Evolutionary conservation across 1,284 basidiomycete genomes (phyloP).

Genomic region (Cystobasidium slooffiae): DNA sequence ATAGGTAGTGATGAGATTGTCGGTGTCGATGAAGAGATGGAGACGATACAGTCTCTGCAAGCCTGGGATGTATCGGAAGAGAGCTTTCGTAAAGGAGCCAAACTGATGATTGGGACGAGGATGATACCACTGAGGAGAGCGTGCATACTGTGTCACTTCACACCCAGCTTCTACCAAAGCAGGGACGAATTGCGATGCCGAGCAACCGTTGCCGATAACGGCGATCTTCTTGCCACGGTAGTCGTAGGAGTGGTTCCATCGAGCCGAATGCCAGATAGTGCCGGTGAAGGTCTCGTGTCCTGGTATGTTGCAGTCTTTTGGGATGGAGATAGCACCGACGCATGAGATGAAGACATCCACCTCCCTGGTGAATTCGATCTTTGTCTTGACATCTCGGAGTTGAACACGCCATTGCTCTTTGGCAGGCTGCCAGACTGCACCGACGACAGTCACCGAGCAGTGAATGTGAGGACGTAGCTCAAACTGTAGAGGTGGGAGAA

Average conservation of each 20-base stretch:
- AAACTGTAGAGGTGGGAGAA: conserved; percentile 30
- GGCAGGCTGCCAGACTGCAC: conserved; percentile 39
- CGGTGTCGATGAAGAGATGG: conserved; percentile 22
- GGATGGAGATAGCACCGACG: conserved; percentile 44
- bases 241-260: conserved; percentile 56
- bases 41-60: conserved; percentile 17
- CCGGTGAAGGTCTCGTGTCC: conserved; percentile 51
- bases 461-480: conserved; percentile 31
- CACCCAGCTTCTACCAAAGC: conserved; percentile 41
- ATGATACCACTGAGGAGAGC: conserved; percentile 45
- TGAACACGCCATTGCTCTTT: conserved; percentile 32
- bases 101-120: conserved; percentile 32
- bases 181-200: conserved; percentile 50
- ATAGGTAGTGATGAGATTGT: conserved; percentile 44
- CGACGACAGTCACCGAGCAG: conserved; percentile 38
- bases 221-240: conserved; percentile 55
- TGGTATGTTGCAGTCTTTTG: conserved; percentile 39
- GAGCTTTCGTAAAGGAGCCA: not conserved
- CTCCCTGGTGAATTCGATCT: conserved; percentile 25
- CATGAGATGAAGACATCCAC: conserved; percentile 45
- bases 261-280: conserved; percentile 55
- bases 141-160: conserved; percentile 43
- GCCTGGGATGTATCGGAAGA: conserved; percentile 22
- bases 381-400: conserved; percentile 17
- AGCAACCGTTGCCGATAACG: conserved; percentile 53